Percentiles rank a stretch among this genome's conserved stretches.
These are phyloP conservation scores for Golubevia sp. DNA, from an alignment of 1,284 basidiomycete species.

Conservation along the genomic window DNA sequence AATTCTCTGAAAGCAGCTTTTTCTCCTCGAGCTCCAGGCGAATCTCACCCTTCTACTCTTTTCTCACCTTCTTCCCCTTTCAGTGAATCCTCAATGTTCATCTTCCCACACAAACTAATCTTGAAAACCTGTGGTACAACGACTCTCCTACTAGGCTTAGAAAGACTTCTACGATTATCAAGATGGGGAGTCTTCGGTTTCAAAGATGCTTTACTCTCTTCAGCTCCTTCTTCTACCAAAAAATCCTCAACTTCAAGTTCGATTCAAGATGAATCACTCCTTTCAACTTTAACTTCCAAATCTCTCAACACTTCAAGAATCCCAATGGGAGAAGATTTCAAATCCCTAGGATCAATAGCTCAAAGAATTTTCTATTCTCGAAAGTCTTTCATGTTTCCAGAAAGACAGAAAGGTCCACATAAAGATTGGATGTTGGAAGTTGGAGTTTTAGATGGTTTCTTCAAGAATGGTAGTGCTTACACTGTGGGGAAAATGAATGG, in stretches of 20 bases:
- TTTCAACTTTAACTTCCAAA: neutral
- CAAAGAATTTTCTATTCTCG: constrained; percentile 81
- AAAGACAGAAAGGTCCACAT: constrained; percentile 91
- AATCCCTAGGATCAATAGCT: constrained; percentile 37
- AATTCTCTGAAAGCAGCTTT: no score
- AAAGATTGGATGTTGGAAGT: constrained; percentile 94
- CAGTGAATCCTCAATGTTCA: constrained; percentile 96
- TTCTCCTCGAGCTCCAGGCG: no score
- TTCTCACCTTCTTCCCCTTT: neutral
- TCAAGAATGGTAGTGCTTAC: constrained; percentile 83
- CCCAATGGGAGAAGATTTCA: constrained; percentile 4
- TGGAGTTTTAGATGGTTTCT: constrained; percentile 84
- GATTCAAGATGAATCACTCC: neutral
- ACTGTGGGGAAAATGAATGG: constrained; percentile 97
- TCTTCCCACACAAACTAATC: constrained; percentile 93
- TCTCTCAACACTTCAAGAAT: neutral
- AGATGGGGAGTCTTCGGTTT: constrained; percentile 83
- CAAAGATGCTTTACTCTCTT: constrained; percentile 24
- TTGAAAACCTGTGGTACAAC: constrained; percentile 99
- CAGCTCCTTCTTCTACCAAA: neutral
- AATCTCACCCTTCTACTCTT: neutral
- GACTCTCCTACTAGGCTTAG: constrained; percentile 83
- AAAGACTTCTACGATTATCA: constrained; percentile 68
- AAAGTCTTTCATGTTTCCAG: constrained; percentile 99
- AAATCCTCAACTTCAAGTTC: constrained; percentile 7